Evolutionary conservation across 306 rosid species (phyloP).

Genomic region (Mimosa pudica): DNA sequence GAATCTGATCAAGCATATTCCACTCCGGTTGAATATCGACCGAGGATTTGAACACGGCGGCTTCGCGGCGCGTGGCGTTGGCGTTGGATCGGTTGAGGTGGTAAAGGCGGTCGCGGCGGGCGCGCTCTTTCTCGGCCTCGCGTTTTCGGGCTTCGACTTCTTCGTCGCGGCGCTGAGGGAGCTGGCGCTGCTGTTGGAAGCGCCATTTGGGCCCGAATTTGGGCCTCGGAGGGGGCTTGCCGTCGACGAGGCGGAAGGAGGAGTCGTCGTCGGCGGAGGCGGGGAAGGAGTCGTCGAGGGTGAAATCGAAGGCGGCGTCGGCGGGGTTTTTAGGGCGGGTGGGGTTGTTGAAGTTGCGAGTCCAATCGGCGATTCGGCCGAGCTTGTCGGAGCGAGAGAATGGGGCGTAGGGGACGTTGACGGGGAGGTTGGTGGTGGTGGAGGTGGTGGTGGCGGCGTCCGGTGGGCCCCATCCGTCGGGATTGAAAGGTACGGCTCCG

Average conservation of each 20-base stretch:
- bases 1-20: slow-evolving; percentile 96
- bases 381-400: slow-evolving; percentile 90
- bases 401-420: slow-evolving; percentile 82
- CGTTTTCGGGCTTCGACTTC: slow-evolving; percentile 88
- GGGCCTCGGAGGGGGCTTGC: slow-evolving; percentile 87
- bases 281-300: slow-evolving; percentile 85
- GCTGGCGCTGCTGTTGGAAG: slow-evolving; percentile 75
- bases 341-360: slow-evolving; percentile 74
- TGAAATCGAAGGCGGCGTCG: slow-evolving; percentile 82
- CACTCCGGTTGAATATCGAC: slow-evolving; percentile 94
- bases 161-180: slow-evolving; percentile 93
- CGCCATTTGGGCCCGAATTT: slow-evolving; percentile 88
- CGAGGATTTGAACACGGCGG: slow-evolving; percentile 80
- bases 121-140: slow-evolving; percentile 87
- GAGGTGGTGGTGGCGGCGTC: slow-evolving; percentile 42
- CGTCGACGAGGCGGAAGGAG: slow-evolving; percentile 81
- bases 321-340: slow-evolving; percentile 64
- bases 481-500: slow-evolving; percentile 73
- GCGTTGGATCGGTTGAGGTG: slow-evolving; percentile 74
- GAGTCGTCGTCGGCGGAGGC: slow-evolving; percentile 57
- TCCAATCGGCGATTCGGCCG: slow-evolving; percentile 93
- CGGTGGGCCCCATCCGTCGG: slow-evolving; percentile 94
- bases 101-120: slow-evolving; percentile 86
- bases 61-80: slow-evolving; percentile 67
- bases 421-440: slow-evolving; percentile 52